Evolutionary conservation across 352 stramenopile species (phyloP).

Genomic region (Globisporangium iwayamae): DNA sequence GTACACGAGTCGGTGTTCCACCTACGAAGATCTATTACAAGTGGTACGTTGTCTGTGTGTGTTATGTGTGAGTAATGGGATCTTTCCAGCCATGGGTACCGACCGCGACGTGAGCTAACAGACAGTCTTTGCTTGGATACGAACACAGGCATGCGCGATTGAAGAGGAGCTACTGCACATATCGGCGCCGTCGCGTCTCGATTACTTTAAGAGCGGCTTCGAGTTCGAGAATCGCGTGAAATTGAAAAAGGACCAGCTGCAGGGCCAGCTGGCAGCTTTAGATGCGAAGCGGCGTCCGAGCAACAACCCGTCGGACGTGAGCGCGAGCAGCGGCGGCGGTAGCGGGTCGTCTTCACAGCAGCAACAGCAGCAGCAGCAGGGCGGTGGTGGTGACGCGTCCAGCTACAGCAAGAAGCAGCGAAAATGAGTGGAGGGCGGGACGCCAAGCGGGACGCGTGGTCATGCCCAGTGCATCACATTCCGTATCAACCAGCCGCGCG

Average conservation of each 20-base stretch:
- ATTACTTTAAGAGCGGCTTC: conserved; percentile 91
- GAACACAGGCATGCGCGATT: conserved; percentile 72
- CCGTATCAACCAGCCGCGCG: conserved; percentile 1
- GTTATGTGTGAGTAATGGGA: conserved; percentile 6
- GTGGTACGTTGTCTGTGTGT: conserved; percentile 41
- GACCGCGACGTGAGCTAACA: neutral
- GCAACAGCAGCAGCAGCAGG: conserved; percentile 13
- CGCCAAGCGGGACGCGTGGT: neutral
- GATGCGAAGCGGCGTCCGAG: conserved; percentile 71
- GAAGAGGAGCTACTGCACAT: conserved; percentile 89
- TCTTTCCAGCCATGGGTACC: neutral
- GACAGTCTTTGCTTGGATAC: neutral
- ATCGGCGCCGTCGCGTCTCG: conserved; percentile 78
- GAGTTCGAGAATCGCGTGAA: conserved; percentile 90
- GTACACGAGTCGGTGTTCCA: conserved; percentile 80
- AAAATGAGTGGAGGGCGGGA: conserved; percentile 26
- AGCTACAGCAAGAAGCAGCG: conserved; percentile 53
- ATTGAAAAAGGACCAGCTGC: conserved; percentile 86
- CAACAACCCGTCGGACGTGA: conserved; percentile 28
- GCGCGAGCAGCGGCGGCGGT: conserved; percentile 29
- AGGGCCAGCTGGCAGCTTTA: conserved; percentile 76
- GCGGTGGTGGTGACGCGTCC: conserved; percentile 21
- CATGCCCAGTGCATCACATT: conserved; percentile 2
- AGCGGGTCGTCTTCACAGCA: conserved; percentile 21
- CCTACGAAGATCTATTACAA: conserved; percentile 87